These are phyloP conservation scores for Fusarium paranaense DNA, from an alignment of 2,329 filamentous ascomycete species.

Conservation along the genomic window DNA sequence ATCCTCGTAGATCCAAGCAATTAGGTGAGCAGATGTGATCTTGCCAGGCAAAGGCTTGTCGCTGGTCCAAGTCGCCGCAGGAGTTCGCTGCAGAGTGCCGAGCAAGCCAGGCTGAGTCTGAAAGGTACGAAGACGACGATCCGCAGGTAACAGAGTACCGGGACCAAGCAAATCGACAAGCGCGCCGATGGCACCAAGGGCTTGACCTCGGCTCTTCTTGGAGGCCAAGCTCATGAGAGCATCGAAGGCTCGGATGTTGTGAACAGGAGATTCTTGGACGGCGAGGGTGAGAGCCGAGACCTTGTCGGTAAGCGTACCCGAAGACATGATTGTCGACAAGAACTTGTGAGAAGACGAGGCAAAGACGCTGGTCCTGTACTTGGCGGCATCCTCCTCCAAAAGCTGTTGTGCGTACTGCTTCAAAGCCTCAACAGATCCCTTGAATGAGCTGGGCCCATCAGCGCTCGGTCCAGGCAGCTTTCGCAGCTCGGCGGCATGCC, in stretches of 20 bases:
- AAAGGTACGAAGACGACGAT: constrained; percentile 85
- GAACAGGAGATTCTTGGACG: constrained; percentile 94
- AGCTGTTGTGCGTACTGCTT: constrained; percentile 79
- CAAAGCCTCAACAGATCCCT: constrained; percentile 60
- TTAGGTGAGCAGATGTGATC: constrained; percentile 80
- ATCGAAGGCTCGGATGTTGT: constrained; percentile 91
- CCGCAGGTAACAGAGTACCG: constrained; percentile 83
- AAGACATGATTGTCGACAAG: constrained; percentile 95
- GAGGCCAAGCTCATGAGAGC: constrained; percentile 84
- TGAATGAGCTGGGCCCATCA: constrained; percentile 59
- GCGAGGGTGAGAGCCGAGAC: constrained; percentile 94
- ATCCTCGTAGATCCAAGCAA: constrained; percentile 93
- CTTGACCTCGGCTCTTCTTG: constrained; percentile 93
- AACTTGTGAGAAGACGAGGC: constrained; percentile 94
- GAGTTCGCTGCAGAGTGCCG: constrained; percentile 73
- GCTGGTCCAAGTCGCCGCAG: constrained; percentile 70
- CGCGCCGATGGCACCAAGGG: constrained; percentile 90
- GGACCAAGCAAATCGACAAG: constrained; percentile 94
- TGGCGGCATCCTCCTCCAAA: constrained; percentile 80
- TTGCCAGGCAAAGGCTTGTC: constrained; percentile 79
- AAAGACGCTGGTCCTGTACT: constrained; percentile 79
- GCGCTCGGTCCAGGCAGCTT: constrained; percentile 57
- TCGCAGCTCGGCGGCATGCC: constrained; percentile 61
- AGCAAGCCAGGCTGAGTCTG: constrained; percentile 81
- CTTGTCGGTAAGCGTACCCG: constrained; percentile 96